phyloP scores from a whole-genome alignment of 495 filamentous ascomycete species.

The Penicillium argentinense region DNA sequence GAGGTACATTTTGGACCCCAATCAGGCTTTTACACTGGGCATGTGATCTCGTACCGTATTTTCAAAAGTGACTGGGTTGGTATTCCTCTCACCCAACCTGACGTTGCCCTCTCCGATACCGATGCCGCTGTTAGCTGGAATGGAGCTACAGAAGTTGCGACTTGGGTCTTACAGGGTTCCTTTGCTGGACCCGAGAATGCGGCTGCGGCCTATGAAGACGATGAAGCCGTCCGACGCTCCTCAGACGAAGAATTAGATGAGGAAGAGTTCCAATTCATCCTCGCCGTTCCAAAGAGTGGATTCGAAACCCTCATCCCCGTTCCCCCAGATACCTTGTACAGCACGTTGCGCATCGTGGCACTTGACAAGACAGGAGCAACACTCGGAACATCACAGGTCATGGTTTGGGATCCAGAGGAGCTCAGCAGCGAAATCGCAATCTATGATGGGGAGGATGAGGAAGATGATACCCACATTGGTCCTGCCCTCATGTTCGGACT shows the following conservation, averaged over 20 bases:
- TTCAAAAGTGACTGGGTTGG: conserved; percentile 41
- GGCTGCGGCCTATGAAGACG: neutral
- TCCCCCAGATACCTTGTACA: conserved; percentile 9
- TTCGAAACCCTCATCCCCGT: conserved; percentile 36
- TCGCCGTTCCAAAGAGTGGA: conserved; percentile 27
- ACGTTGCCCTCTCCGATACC: conserved; percentile 26
- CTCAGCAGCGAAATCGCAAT: conserved; percentile 7
- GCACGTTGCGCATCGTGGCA: conserved; percentile 13
- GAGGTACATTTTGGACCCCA: conserved; percentile 34
- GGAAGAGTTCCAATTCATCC: conserved; percentile 20
- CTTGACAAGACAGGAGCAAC: conserved; percentile 8
- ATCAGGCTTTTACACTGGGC: conserved; percentile 22
- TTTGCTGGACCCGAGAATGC: conserved; percentile 7
- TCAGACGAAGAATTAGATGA: neutral
- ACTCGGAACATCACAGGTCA: conserved; percentile 1
- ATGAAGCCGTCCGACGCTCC: neutral
- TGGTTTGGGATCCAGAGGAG: conserved; percentile 17
- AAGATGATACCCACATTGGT: neutral
- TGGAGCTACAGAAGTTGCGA: conserved; percentile 40
- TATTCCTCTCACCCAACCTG: conserved; percentile 25
- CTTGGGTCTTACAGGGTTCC: conserved; percentile 35
- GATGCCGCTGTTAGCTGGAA: conserved; percentile 40
- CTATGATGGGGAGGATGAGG: conserved; percentile 1
- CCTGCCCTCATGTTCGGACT: conserved; percentile 6
- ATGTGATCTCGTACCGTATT: conserved; percentile 37